Evolutionary conservation across 139 green algal species (phyloP), one percentile per base, ranked within the genome.

Genomic region (Closterium sp.): DNA sequence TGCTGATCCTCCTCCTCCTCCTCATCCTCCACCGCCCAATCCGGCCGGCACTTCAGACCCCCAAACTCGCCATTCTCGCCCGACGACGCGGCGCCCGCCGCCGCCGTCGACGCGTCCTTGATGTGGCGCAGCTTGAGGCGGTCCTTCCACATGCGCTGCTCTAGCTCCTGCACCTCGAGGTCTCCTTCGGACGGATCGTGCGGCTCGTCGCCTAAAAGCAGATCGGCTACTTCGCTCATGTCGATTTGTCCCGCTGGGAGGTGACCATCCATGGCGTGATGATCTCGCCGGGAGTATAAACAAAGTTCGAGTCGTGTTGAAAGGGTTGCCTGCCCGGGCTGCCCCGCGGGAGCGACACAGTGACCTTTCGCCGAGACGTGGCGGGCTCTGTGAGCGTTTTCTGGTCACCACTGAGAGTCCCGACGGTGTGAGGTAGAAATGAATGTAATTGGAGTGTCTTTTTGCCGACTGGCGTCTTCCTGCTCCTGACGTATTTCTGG

Each of bases 121-220:
- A 94, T 31, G 9, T 73, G 91, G 4, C 88, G 88, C 31, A 94
- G 85, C 91, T 94, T 94, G 19, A 90, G 27, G 0, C 89, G 42
- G 31, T 94, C 91, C 30, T 91, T 31, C 91, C 89, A 94, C 91
- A 94, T 94, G 31, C 89, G 45, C 30, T 91, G 85, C 31, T 94
- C 91, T 27, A 94, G 79, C 50, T 90, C 91, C 22, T 94, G 90
- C 17, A 93, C 89, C 45, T 94, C 91, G 2, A 94, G 91, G 22
- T 93, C 91, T 19, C 94, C 91, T 10, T 94, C 91, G 22, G 29
- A 34, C n/a, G 90, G 50, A 86, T 85, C 89, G 45, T 93, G 62
- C 62, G 62, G 62, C 62, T 79, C 62, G 62, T 79, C 62, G 13
- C 62, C 62, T 79, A 79, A 27, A 13, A 79, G 62, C 17, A 79